Evolutionary conservation across 345 rosid genomes (phyloP), one percentile per base, ranked within the genome.

Genomic region (Dovyalis caffra): DNA sequence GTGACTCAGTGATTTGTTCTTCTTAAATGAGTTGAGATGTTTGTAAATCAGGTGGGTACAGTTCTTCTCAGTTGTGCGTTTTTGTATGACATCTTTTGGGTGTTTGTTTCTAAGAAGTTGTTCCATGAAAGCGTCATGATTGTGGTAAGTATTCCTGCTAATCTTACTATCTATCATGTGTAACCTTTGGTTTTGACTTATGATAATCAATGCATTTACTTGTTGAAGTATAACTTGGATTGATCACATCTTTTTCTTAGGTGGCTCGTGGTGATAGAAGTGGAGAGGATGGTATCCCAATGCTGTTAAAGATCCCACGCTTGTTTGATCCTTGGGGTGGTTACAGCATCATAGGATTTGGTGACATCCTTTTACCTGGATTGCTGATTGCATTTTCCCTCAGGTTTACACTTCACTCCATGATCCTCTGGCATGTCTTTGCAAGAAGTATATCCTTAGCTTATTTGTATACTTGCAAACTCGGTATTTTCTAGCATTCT

Each of bases 261-360:
- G 99, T 95, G 71, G 99, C 99, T 66, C 97, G 97, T 49, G 99
- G 98, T 49, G 97, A 96, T 84, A 87, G 70, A 79, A 93, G 97
- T 51, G 98, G 98, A 70, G 94, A 93, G 85, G 98, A 96, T 83
- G 98, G 99, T 49, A 96, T 96, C 49, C 99, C 99, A 2, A 93
- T 96, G 99, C 86, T 96, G 78, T 78, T 96, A 77, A 96, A 96
- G 83, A 93, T 93, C 69, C 99, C 99, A 0, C 93, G 97, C 61
- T 80, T 96, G 92, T 93, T 89, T 66, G 99, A 96, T 86, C 99
- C 98, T 0, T 96, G 99, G 99, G 99, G 99, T 35, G 99, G 99
- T 72, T 96, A 87, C 86, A 93, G 98, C 82, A 90, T 96, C 78
- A 93, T 96, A 64, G 98, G 99, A 75, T 96, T 96, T 45, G 99